phyloP scores from a whole-genome alignment of 2,329 filamentous ascomycete genomes.

The Colletotrichum trifolii region DNA sequence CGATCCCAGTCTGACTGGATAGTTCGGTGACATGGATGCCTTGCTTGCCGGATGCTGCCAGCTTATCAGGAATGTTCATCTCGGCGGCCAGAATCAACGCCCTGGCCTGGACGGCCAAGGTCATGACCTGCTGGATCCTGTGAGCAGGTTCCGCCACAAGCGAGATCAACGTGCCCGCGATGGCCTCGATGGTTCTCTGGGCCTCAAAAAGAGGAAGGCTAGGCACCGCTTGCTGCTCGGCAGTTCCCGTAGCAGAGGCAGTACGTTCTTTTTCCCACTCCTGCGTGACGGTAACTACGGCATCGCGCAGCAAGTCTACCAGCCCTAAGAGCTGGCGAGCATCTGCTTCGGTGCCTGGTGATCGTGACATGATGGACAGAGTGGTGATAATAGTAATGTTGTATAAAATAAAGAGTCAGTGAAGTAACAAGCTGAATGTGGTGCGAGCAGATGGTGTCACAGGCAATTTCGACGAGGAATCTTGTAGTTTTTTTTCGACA shows the following conservation, averaged over 20 bases:
- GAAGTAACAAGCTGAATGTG: too few relatives aligned
- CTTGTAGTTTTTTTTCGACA: too few relatives aligned
- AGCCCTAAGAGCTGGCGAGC: neutral
- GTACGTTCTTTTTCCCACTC: constrained; percentile 7
- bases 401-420: too few relatives aligned
- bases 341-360: neutral
- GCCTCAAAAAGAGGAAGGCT: constrained; percentile 44
- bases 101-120: constrained; percentile 48
- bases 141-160: constrained; percentile 46
- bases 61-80: constrained; percentile 47
- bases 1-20: constrained; percentile 41
- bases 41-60: constrained; percentile 40
- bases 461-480: too few relatives aligned
- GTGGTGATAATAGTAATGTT: too few relatives aligned
- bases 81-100: constrained; percentile 48
- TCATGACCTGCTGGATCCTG: constrained; percentile 46
- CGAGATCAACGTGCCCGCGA: constrained; percentile 48
- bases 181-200: constrained; percentile 45
- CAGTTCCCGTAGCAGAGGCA: neutral
- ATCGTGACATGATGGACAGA: neutral
- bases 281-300: constrained; percentile 9
- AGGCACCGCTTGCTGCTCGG: neutral
- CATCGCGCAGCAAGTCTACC: neutral
- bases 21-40: constrained; percentile 43
- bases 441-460: too few relatives aligned